Evolutionary conservation across 768 basidiomycete species (phyloP).

Genomic region (Paxillus ammoniavirescens): DNA sequence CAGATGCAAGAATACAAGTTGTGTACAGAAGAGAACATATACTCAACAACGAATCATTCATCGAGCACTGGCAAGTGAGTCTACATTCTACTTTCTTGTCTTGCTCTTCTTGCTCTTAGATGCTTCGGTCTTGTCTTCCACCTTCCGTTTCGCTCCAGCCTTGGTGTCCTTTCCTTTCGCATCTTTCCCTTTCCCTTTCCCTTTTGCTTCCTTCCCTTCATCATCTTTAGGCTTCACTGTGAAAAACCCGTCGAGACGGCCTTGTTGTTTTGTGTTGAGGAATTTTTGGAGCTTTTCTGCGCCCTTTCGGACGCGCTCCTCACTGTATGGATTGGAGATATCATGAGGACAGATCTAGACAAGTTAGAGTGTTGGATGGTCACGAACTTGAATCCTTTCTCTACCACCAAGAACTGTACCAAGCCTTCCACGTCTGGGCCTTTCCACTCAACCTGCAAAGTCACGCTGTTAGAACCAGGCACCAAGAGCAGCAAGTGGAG

Average conservation of each 20-base stretch:
- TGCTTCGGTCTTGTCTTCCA: conserved; percentile 33
- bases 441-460: conserved; percentile 84
- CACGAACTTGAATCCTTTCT: conserved; percentile 93
- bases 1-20: conserved; percentile 11
- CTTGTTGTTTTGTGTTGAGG: conserved; percentile 90
- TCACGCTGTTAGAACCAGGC: neutral
- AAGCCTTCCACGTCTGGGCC: conserved; percentile 91
- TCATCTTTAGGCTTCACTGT: conserved; percentile 61
- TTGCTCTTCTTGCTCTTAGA: conserved; percentile 40
- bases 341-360: neutral
- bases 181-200: conserved; percentile 46
- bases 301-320: conserved; percentile 94
- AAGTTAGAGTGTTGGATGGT: neutral
- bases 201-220: conserved; percentile 40
- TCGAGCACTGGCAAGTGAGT: neutral
- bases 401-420: conserved; percentile 87
- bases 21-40: neutral
- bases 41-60: neutral
- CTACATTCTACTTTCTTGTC: conserved; percentile 34
- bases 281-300: conserved; percentile 90
- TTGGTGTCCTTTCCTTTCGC: conserved; percentile 15
- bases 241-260: conserved; percentile 95
- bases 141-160: conserved; percentile 22
- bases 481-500: neutral
- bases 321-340: conserved; percentile 48